Evolutionary conservation across 257 asterid genomes (phyloP).

Genomic region (Eustoma russellianum): DNA sequence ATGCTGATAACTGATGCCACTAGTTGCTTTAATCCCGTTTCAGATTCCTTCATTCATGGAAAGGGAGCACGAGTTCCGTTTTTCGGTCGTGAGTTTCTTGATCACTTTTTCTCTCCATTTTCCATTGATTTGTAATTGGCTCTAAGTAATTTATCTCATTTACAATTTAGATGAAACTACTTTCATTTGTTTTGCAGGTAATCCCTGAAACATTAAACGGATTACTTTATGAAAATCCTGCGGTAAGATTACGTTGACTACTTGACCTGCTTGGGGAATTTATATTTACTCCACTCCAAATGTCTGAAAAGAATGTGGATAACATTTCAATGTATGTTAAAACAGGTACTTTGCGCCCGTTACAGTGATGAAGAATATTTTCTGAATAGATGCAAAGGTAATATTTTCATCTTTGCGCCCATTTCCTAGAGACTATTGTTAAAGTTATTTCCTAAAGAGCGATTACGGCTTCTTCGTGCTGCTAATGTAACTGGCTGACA

Average conservation of each 20-base stretch:
- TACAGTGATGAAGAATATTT: conserved; percentile 82
- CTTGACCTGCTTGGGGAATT: background rate
- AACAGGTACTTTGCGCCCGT: conserved; percentile 71
- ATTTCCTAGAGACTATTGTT: too few species aligned
- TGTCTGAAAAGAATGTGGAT: conserved; percentile 7
- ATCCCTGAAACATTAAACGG: conserved; percentile 78
- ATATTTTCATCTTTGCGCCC: background rate
- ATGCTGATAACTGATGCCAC: conserved; percentile 10
- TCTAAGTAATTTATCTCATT: background rate
- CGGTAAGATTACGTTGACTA: conserved; percentile 37
- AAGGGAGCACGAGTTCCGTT: conserved; percentile 94
- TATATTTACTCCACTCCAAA: background rate
- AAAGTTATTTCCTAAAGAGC: too few species aligned
- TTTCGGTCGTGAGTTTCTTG: conserved; percentile 68
- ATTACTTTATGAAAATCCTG: conserved; percentile 55
- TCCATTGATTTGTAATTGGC: background rate
- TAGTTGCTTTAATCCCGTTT: conserved; percentile 16
- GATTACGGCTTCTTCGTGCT: too few species aligned
- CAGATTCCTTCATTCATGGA: conserved; percentile 90
- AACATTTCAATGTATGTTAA: conserved; percentile 7
- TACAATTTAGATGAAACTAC: conserved; percentile 5
- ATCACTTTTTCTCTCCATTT: conserved; percentile 3
- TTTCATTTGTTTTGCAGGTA: conserved; percentile 38
- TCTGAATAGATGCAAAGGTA: conserved; percentile 73
- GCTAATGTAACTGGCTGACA: too few species aligned